Conservation (phyloP, 768 basidiomycete species). For the Mycena maculata region DNA sequence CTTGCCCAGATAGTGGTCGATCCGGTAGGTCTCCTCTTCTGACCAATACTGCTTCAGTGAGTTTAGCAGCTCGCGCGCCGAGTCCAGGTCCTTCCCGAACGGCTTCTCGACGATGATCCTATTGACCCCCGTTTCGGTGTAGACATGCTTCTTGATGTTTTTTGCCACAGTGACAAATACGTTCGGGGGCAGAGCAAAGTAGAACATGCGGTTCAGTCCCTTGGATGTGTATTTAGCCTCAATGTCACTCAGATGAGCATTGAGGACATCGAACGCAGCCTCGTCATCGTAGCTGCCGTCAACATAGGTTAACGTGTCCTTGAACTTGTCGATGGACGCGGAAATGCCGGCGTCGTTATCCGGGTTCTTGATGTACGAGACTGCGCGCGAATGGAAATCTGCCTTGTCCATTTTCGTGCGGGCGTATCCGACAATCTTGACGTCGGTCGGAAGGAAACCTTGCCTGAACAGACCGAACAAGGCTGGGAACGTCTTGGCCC, state of each 20-base stretch:
- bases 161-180: slow-evolving; percentile 93
- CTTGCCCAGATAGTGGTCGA: slow-evolving; percentile 99
- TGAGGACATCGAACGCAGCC: slow-evolving; percentile 80
- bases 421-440: slow-evolving; percentile 95
- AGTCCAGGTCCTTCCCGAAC: slow-evolving; percentile 94
- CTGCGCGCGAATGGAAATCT: slow-evolving; percentile 88
- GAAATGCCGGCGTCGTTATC: slow-evolving; percentile 68
- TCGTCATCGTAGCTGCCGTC: slow-evolving; percentile 91
- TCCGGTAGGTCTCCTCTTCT: slow-evolving; percentile 98
- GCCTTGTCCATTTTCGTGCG: slow-evolving; percentile 93
- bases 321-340: slow-evolving; percentile 84
- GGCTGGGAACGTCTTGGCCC: slow-evolving; percentile 88
- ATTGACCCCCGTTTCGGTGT: slow-evolving; percentile 76
- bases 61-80: slow-evolving; percentile 80
- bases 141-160: slow-evolving; percentile 85
- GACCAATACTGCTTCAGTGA: slow-evolving; percentile 89
- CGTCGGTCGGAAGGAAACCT: slow-evolving; percentile 82
- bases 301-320: slow-evolving; percentile 81
- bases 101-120: slow-evolving; percentile 98
- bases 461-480: slow-evolving; percentile 89
- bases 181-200: slow-evolving; percentile 94
- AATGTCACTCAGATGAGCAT: slow-evolving; percentile 78
- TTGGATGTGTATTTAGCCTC: slow-evolving; percentile 76
- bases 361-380: slow-evolving; percentile 86
- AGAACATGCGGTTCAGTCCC: slow-evolving; percentile 88